These are phyloP conservation scores for Inonotus hispidus DNA, from an alignment of 1,284 basidiomycete species.

Conservation along the genomic window DNA sequence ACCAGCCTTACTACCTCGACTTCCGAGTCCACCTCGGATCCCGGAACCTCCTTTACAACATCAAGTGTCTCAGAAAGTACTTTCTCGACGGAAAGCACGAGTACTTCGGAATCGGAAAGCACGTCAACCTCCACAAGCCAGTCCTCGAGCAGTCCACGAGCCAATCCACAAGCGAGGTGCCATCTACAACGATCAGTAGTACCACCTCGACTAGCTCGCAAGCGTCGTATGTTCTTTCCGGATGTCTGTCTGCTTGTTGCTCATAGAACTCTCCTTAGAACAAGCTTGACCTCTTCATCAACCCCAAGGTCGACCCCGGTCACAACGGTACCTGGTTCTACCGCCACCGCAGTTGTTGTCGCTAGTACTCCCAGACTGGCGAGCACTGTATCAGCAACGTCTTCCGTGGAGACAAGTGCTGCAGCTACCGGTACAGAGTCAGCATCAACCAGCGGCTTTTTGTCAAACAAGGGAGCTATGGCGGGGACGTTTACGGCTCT, in stretches of 20 bases:
- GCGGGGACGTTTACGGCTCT: slow-evolving; percentile 22
- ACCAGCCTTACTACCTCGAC: background rate
- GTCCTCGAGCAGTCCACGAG: no score
- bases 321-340: background rate
- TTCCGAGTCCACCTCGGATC: no score
- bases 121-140: background rate
- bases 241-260: background rate
- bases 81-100: background rate
- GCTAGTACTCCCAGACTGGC: background rate
- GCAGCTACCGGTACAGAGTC: background rate
- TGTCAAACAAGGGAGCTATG: slow-evolving; percentile 21
- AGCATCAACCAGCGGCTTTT: slow-evolving; percentile 18
- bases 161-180: no score
- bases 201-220: slow-evolving; percentile 7
- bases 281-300: slow-evolving; percentile 2
- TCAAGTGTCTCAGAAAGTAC: slow-evolving; percentile 6
- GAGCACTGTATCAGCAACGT: background rate
- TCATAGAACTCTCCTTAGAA: background rate
- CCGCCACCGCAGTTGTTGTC: slow-evolving; percentile 4
- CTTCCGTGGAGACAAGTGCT: background rate
- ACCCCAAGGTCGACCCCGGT: background rate
- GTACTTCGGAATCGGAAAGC: background rate
- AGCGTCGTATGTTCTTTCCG: background rate
- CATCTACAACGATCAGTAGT: background rate
- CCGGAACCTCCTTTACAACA: background rate